Base-by-base conservation (phyloP, 108 stramenopile genomes). In the Nitzschia palea region DNA sequence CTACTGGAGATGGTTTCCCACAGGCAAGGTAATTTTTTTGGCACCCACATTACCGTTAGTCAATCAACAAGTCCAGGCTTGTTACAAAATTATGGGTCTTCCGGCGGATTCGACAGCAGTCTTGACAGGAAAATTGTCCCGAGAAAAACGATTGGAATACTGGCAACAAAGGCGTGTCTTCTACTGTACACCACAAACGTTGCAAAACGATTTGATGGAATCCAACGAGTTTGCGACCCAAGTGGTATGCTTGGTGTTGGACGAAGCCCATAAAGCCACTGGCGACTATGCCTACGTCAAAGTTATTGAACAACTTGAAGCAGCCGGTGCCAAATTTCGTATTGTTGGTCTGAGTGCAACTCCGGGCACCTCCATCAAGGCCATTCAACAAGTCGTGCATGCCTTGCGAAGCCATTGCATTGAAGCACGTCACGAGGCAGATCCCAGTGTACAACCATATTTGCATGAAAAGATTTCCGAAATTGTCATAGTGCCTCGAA, bases 11-110 rank as follows among this genome's bases (percentile, higher is more conserved):
- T 95, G 92, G 94, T 93, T 91, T 67, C 85, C 89, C 0, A 72
- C 73, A 1, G 79, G 80, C 10, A 90, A 87, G 57, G 75, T 93
- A 15, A 64, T 85, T 8, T 95, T 95, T 67, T 65, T 84, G 44
- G 99, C 99, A 0, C 99, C 99, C 1, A 99, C 99, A 2, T 68
- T 86, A 56, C 98, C 99, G 0, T 68, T 99, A 44, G 99, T 99
- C 42, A 65, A 84, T 35, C 99, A 99, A 66, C 99, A 99, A 81
- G 82, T 96, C 22, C 54, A 88, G 55, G 97, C 97, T 15, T 98
- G 97, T 70, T 88, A 92, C 66, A 50, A 84, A 8, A 91, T 95
- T 32, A 85, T 91, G 83, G 95, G 95, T 15, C 86, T 97, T 45
- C 85, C 90, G 6, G 85, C 61, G 28, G n/a, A 50, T 15, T 75